These are phyloP conservation scores for Mucor piriformis DNA, from an alignment of 371 early-diverging fungal genomes.

Conservation along the genomic window DNA sequence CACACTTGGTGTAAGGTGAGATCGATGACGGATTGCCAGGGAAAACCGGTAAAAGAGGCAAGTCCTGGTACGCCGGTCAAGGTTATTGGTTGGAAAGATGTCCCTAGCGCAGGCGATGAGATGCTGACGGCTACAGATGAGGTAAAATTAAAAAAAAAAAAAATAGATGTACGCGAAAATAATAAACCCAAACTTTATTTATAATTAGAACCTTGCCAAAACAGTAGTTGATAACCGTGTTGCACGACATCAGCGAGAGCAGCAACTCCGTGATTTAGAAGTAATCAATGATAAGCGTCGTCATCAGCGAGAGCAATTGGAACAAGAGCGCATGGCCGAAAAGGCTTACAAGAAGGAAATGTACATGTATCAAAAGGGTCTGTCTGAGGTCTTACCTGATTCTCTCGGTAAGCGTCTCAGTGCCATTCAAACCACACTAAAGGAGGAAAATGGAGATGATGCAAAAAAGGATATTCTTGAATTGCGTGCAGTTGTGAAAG, in stretches of 20 bases:
- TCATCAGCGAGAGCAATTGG: slow-evolving; percentile 58
- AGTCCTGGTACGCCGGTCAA: slow-evolving; percentile 88
- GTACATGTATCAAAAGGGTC: slow-evolving; percentile 71
- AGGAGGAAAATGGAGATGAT: slow-evolving; percentile 22
- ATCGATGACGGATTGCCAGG: slow-evolving; percentile 79
- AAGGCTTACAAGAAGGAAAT: slow-evolving; percentile 65
- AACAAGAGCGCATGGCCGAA: slow-evolving; percentile 63
- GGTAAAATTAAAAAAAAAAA: slow-evolving; percentile 28
- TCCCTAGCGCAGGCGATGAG: slow-evolving; percentile 90
- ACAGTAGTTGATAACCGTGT: slow-evolving; percentile 70
- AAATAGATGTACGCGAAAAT: neutral
- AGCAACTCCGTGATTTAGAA: slow-evolving; percentile 68
- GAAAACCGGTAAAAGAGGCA: slow-evolving; percentile 73
- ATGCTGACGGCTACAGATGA: slow-evolving; percentile 78
- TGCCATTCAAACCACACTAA: slow-evolving; percentile 28
- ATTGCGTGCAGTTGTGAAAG: slow-evolving; percentile 59
- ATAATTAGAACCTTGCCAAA: slow-evolving; percentile 75
- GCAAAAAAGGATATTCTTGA: slow-evolving; percentile 53
- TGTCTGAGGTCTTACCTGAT: slow-evolving; percentile 59
- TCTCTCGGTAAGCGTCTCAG: slow-evolving; percentile 49
- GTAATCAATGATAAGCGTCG: slow-evolving; percentile 80
- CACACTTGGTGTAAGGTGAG: slow-evolving; percentile 89
- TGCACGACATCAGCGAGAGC: slow-evolving; percentile 61
- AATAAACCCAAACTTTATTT: slow-evolving; percentile 6
- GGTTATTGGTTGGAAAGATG: slow-evolving; percentile 91